Percentiles rank a stretch among this genome's conserved stretches.
These are phyloP conservation scores for Pythium brachiatum DNA, from an alignment of 352 stramenopile species.

Conservation along the genomic window DNA sequence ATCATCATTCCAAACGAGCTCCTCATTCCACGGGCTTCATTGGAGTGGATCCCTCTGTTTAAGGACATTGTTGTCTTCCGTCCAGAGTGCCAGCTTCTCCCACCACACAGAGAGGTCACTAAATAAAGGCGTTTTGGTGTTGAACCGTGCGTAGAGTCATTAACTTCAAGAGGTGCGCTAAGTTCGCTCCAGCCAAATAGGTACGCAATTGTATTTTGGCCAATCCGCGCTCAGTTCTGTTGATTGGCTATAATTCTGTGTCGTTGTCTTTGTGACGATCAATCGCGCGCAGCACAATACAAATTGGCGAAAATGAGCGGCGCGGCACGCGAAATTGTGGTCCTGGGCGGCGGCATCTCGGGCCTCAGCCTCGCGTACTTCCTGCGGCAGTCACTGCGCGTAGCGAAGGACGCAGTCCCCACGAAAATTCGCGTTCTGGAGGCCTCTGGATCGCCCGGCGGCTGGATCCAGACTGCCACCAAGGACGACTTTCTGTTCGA, in stretches of 20 bases:
- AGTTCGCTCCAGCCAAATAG: slow-evolving; percentile 3
- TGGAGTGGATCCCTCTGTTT: background rate
- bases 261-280: slow-evolving; percentile 1
- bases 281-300: background rate
- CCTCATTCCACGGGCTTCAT: background rate
- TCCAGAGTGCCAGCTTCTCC: too few species aligned
- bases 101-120: too few species aligned
- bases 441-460: slow-evolving; percentile 41
- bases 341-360: slow-evolving; percentile 81
- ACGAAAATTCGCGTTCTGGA: slow-evolving; percentile 75
- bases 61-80: slow-evolving; percentile 3
- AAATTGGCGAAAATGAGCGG: background rate
- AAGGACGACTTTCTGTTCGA: slow-evolving; percentile 77
- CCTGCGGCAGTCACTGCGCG: slow-evolving; percentile 51
- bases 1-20: background rate
- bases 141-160: too few species aligned
- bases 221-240: background rate
- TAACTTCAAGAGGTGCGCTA: slow-evolving; percentile 2
- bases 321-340: slow-evolving; percentile 53
- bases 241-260: background rate
- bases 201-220: background rate
- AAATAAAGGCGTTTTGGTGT: background rate
- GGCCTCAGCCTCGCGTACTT: slow-evolving; percentile 77
- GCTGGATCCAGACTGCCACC: slow-evolving; percentile 68
- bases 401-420: slow-evolving; percentile 11